phyloP scores from a whole-genome alignment of 2,329 filamentous ascomycete genomes.

The Aspergillus tubingensis region DNA sequence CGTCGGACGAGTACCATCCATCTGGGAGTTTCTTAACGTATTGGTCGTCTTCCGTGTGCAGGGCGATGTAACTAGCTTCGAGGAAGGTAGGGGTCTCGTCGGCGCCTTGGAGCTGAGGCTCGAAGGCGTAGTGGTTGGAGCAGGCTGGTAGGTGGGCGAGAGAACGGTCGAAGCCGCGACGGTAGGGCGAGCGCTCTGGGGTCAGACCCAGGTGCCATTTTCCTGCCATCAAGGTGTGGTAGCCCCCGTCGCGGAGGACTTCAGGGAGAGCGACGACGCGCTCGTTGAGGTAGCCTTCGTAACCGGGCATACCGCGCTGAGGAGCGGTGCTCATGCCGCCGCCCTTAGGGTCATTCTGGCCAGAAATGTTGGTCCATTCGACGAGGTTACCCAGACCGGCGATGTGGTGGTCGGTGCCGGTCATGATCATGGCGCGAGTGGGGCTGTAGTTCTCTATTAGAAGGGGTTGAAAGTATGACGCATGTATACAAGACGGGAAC shows the following conservation, averaged over 20 bases:
- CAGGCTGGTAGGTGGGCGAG: conserved; percentile 64
- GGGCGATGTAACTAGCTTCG: conserved; percentile 45
- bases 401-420: conserved; percentile 61
- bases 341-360: conserved; percentile 55
- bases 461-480: neutral
- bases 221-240: conserved; percentile 62
- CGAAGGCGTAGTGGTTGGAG: conserved; percentile 60
- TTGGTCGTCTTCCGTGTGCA: conserved; percentile 50
- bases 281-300: conserved; percentile 66
- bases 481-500: conserved; percentile 7
- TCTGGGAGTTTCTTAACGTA: conserved; percentile 52
- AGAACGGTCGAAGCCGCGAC: conserved; percentile 60
- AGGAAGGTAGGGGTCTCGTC: conserved; percentile 47
- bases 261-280: conserved; percentile 61
- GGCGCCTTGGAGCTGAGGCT: conserved; percentile 45
- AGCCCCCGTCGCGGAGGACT: conserved; percentile 59
- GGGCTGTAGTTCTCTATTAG: conserved; percentile 39
- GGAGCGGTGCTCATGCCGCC: conserved; percentile 55
- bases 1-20: conserved; percentile 57
- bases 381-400: conserved; percentile 59
- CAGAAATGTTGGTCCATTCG: conserved; percentile 59
- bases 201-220: conserved; percentile 66
- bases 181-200: conserved; percentile 57
- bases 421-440: conserved; percentile 67
- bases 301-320: conserved; percentile 61